Conservation (phyloP, 805 yeast species). For the Myxozyma neotropica region DNA sequence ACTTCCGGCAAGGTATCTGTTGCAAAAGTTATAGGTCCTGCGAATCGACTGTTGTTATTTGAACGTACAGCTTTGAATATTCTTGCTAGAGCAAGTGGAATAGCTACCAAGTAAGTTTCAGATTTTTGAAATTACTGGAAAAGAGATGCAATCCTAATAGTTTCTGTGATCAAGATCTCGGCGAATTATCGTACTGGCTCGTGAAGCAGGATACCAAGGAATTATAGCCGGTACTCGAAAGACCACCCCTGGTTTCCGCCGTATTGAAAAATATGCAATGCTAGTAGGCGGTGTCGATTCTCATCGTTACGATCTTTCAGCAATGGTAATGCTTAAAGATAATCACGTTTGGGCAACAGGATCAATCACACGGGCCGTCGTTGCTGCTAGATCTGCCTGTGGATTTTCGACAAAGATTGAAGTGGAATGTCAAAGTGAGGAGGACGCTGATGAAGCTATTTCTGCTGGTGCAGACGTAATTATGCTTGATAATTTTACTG, state of each 20-base stretch:
- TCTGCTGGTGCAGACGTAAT: slow-evolving; percentile 93
- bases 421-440: slow-evolving; percentile 85
- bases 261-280: slow-evolving; percentile 91
- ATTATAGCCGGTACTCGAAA: slow-evolving; percentile 94
- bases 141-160: background rate
- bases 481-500: slow-evolving; percentile 87
- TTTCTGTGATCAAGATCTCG: slow-evolving; percentile 45
- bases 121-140: background rate
- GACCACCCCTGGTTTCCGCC: slow-evolving; percentile 94
- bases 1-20: slow-evolving; percentile 62
- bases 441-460: slow-evolving; percentile 90
- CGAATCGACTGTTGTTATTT: slow-evolving; percentile 73
- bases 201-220: slow-evolving; percentile 70
- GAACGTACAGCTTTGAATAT: slow-evolving; percentile 86
- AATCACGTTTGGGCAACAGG: slow-evolving; percentile 94
- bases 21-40: slow-evolving; percentile 80
- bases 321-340: slow-evolving; percentile 96
- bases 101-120: slow-evolving; percentile 63
- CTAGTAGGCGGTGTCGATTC: slow-evolving; percentile 92
- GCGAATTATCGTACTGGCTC: slow-evolving; percentile 61
- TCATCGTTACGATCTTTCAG: slow-evolving; percentile 85
- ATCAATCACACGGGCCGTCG: slow-evolving; percentile 82
- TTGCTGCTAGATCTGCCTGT: slow-evolving; percentile 72
- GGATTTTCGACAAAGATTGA: slow-evolving; percentile 91
- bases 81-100: slow-evolving; percentile 80